Evolutionary conservation across 2,329 filamentous ascomycete species (phyloP), one percentile per base, ranked within the genome.

Genomic region (Fusarium sp.): DNA sequence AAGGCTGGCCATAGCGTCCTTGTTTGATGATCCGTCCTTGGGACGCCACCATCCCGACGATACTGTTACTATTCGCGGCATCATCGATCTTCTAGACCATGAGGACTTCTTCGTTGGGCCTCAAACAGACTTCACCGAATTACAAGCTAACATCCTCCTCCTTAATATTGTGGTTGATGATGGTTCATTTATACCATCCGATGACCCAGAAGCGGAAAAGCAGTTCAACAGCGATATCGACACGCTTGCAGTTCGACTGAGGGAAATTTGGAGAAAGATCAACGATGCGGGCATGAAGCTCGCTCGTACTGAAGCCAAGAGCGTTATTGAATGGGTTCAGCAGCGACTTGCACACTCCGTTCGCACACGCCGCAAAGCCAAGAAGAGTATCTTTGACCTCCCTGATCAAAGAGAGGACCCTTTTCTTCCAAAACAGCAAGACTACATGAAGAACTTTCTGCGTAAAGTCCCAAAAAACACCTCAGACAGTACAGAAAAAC

Each of bases 141-240:
- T 97, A 2, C 82, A 84, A 33, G 88, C 91, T 4, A 83, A 88
- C 17, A 82, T 92, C 5, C 79, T 84, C 4, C 85, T 96, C 20
- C 85, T 97, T 7, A 90, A 96, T 73, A 86, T 93, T 39, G 90
- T 88, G 17, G 83, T 97, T 51, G 92, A 93, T 62, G 87, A 90
- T 59, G 92, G 80, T 43, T 75, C 74, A 15, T 76, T 72, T 58
- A 14, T 66, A 11, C 56, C 55, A 32, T 70, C 77, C 65, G 54
- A 76, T 68, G 56, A 75, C 61, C 43, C 60, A 6, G 74, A 77
- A 6, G 73, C 73, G 22, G 77, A 80, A 76, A 77, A 70, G 46
- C 63, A 80, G 4, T 97, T 95, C 81, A 92, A 97, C 74, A 77
- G 80, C 7, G 83, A 88, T 13, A 82, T 97, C 33, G 94, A 97